Evolutionary conservation across 352 stramenopile genomes (phyloP), one percentile per base, ranked within the genome.

Genomic region (Pythium brassicae): DNA sequence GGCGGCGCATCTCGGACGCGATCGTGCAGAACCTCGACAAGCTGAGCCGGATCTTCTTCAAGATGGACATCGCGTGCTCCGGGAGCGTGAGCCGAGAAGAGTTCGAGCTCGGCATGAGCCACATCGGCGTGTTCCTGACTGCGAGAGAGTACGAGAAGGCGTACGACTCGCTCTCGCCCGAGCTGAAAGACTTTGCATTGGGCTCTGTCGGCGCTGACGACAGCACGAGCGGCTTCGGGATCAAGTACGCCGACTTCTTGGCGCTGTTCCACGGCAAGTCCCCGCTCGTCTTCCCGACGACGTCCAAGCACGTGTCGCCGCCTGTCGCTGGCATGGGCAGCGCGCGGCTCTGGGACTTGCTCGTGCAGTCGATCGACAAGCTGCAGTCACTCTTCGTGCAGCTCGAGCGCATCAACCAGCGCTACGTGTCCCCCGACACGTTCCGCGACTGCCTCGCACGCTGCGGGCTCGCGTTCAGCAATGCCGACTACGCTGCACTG

Each of bases 71-170:
- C 19, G 70, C 73, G 61, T 85, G 77, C 58, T 74, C 78, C 0
- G 82, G 74, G 0, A 78, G 70, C 45, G 65, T 92, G 34, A 86
- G 53, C 29, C 74, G 72, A 10, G 77, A 90, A 17, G 82, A 92
- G 43, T 82, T 90, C 51, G 75, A 87, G 59, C 63, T 89, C 4
- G 82, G 77, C 2, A 40, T 92, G 49, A 84, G 67, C 37, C 79
- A 92, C 57, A 79, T 89, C 20, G 82, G 79, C 29, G 72, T 92
- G 7, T 89, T 88, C 50, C 64, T 92, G 22, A 89, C 78, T 3
- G 53, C 69, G 0, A 62, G 75, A 5, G 82, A 92, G 59, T 89
- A 83, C 51, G 75, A 89, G 19, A 74, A 74, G 29, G 59, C 89
- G 4, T 89, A 90, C 57, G 70, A 71, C 34, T 72, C 78, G 15